A percentile compares a stretch with the other conserved stretches of the same genome.
phyloP scores from a whole-genome alignment of 371 early-diverging fungal species.

The Blakeslea trispora region DNA sequence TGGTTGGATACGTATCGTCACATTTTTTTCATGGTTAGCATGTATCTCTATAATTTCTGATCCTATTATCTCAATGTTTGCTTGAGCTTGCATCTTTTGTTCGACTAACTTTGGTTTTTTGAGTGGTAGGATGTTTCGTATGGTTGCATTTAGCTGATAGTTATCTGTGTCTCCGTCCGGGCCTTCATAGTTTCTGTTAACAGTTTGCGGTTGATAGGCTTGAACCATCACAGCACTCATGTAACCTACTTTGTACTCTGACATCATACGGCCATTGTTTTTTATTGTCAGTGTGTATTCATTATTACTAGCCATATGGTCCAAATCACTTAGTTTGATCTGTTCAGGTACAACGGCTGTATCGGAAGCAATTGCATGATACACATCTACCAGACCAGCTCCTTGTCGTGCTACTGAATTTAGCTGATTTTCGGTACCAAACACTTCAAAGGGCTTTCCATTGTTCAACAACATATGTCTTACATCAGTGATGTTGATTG shows the following conservation, averaged over 20 bases:
- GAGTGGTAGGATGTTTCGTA: constrained; percentile 18
- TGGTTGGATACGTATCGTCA: constrained; percentile 32
- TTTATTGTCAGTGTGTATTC: constrained; percentile 54
- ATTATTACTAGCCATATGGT: constrained; percentile 41
- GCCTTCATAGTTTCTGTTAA: too few relatives aligned
- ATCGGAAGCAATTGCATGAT: constrained; percentile 56
- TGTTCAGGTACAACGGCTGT: constrained; percentile 61
- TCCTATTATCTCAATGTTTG: constrained; percentile 25
- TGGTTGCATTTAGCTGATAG: too few relatives aligned
- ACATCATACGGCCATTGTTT: constrained; percentile 56
- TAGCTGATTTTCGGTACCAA: constrained; percentile 21
- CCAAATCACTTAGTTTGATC: constrained; percentile 66
- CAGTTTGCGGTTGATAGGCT: constrained; percentile 28
- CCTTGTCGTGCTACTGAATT: constrained; percentile 68
- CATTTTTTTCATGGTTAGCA: constrained; percentile 26
- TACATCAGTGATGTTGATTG: constrained; percentile 19
- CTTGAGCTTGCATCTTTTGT: constrained; percentile 19
- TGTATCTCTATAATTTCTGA: constrained; percentile 18
- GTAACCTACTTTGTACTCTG: constrained; percentile 56
- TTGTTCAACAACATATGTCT: constrained; percentile 56
- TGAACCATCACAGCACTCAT: constrained; percentile 47
- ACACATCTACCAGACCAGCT: constrained; percentile 71
- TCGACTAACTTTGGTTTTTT: constrained; percentile 25
- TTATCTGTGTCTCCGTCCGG: too few relatives aligned
- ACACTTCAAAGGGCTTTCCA: constrained; percentile 43